Percentiles rank a stretch among this genome's conserved stretches.
phyloP scores from a whole-genome alignment of 2,329 filamentous ascomycete genomes.

The Diaporthe longicolla region DNA sequence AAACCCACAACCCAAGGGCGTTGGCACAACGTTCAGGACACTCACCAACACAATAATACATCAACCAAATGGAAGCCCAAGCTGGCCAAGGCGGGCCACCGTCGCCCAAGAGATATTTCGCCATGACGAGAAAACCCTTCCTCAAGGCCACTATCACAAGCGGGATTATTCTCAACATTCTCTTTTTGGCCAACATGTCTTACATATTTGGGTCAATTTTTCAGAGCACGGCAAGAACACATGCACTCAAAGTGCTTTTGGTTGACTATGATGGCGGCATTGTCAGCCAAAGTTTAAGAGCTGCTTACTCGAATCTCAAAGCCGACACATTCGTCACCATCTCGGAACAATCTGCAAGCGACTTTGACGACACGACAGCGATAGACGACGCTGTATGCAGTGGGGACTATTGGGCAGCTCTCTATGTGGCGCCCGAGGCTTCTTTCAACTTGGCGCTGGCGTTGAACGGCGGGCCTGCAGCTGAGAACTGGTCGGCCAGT shows the following conservation, averaged over 20 bases:
- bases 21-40: not conserved
- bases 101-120: slow-evolving; percentile 13
- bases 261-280: slow-evolving; percentile 30
- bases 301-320: slow-evolving; percentile 6
- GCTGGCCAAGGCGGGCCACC: slow-evolving; percentile 4
- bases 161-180: slow-evolving; percentile 13
- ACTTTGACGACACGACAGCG: not conserved
- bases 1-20: not conserved
- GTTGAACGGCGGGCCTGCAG: slow-evolving; percentile 9
- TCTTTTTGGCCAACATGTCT: slow-evolving; percentile 16
- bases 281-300: slow-evolving; percentile 15
- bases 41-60: not conserved
- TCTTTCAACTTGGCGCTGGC: slow-evolving; percentile 2
- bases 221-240: not conserved
- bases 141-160: slow-evolving; percentile 9
- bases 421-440: slow-evolving; percentile 11
- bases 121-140: slow-evolving; percentile 15
- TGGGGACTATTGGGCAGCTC: slow-evolving; percentile 28
- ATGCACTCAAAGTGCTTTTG: slow-evolving; percentile 27
- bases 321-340: slow-evolving; percentile 21
- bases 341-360: not conserved
- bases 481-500: not conserved
- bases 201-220: slow-evolving; percentile 14
- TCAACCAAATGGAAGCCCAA: not conserved
- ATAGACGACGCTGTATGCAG: slow-evolving; percentile 20